A percentile compares a stretch with the other conserved stretches of the same genome.
Conservation (phyloP, 2,329 filamentous ascomycete species). For the Dactylonectria macrodidyma region DNA sequence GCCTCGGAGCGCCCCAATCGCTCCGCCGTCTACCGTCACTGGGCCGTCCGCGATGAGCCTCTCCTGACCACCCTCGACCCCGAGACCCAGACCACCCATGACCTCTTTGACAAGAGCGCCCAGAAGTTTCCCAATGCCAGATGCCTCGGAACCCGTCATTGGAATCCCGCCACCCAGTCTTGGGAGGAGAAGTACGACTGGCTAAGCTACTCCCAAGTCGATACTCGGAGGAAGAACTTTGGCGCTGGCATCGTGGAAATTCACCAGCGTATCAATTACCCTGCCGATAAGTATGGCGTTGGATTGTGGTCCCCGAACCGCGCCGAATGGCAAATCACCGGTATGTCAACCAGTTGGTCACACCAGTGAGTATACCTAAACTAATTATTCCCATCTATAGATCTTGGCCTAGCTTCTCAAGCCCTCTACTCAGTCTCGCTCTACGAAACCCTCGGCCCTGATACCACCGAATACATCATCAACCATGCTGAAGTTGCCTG, state of each 20-base stretch:
- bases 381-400: slow-evolving; percentile 58
- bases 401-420: slow-evolving; percentile 90
- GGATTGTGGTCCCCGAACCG: slow-evolving; percentile 91
- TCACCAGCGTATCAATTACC: slow-evolving; percentile 79
- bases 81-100: slow-evolving; percentile 79
- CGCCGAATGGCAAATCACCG: slow-evolving; percentile 88
- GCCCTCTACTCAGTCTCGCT: slow-evolving; percentile 91
- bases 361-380: slow-evolving; percentile 25
- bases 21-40: slow-evolving; percentile 86
- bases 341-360: slow-evolving; percentile 56
- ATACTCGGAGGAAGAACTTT: slow-evolving; percentile 84
- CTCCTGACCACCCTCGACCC: slow-evolving; percentile 82
- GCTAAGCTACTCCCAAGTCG: slow-evolving; percentile 86
- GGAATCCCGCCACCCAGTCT: slow-evolving; percentile 80
- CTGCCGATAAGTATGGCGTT: slow-evolving; percentile 76
- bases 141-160: slow-evolving; percentile 86
- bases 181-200: slow-evolving; percentile 85
- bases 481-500: slow-evolving; percentile 86
- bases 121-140: slow-evolving; percentile 75
- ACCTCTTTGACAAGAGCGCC: slow-evolving; percentile 81
- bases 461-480: slow-evolving; percentile 95
- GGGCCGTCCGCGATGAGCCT: slow-evolving; percentile 79
- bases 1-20: slow-evolving; percentile 82
- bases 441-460: slow-evolving; percentile 94
- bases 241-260: slow-evolving; percentile 89